These are phyloP conservation scores for Nematodospora anomalae DNA, from an alignment of 1,139 yeast species.

Conservation along the genomic window DNA sequence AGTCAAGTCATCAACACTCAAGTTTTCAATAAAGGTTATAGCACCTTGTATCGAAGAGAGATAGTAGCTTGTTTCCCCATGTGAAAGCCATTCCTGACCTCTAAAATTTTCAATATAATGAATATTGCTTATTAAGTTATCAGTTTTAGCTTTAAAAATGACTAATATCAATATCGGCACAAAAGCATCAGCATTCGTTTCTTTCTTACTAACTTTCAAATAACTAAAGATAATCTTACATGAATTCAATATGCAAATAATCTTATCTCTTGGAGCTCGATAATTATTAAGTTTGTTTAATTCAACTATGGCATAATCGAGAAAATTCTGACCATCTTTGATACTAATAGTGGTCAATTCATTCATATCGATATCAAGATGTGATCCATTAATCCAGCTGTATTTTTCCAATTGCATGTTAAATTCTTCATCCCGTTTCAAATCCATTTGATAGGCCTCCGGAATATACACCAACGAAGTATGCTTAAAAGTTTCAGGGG, in stretches of 20 bases:
- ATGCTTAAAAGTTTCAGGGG: constrained; percentile 63
- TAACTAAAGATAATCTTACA: constrained; percentile 91
- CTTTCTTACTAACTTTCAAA: constrained; percentile 68
- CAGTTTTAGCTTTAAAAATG: constrained; percentile 65
- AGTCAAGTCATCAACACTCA: constrained; percentile 59
- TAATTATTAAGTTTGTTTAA: constrained; percentile 75
- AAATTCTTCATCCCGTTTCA: constrained; percentile 59
- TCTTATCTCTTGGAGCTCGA: constrained; percentile 92
- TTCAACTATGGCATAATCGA: constrained; percentile 70
- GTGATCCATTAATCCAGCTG: constrained; percentile 75
- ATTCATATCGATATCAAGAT: constrained; percentile 68
- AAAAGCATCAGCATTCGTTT: constrained; percentile 88
- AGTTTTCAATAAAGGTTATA: constrained; percentile 65
- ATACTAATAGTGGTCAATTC: constrained; percentile 21
- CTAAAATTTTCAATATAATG: constrained; percentile 85
- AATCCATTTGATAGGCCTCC: constrained; percentile 44
- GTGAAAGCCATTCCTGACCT: constrained; percentile 62
- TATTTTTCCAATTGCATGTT: constrained; percentile 60
- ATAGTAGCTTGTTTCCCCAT: constrained; percentile 88
- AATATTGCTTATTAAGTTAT: constrained; percentile 69
- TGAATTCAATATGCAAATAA: constrained; percentile 85
- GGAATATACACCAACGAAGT: constrained; percentile 43
- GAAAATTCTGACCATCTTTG: constrained; percentile 49
- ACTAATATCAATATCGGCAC: constrained; percentile 83
- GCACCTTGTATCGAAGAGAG: constrained; percentile 87